These are phyloP conservation scores for Lophiostoma macrostomum DNA, from an alignment of 495 filamentous ascomycete genomes.

Conservation along the genomic window DNA sequence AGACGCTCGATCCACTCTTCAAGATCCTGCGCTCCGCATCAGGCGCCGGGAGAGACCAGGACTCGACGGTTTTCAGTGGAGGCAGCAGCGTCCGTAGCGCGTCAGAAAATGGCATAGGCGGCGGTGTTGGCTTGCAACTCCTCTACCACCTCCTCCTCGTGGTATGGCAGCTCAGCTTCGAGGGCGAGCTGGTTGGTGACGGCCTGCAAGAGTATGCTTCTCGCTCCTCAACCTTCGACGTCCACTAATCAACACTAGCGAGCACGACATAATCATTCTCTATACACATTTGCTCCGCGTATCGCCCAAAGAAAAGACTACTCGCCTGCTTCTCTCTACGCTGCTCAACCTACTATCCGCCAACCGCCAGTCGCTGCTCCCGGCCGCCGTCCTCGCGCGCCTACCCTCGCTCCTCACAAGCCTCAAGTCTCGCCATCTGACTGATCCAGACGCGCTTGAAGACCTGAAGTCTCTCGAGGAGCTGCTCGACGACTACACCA, in stretches of 20 bases:
- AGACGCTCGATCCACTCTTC: slow-evolving; percentile 78
- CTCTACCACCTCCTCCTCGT: slow-evolving; percentile 92
- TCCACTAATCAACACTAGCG: slow-evolving; percentile 51
- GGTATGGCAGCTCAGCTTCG: slow-evolving; percentile 94
- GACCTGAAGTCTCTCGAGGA: slow-evolving; percentile 73
- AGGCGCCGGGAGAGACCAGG: slow-evolving; percentile 61
- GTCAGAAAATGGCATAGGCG: slow-evolving; percentile 67
- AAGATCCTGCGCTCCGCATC: slow-evolving; percentile 79
- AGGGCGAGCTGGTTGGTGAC: slow-evolving; percentile 76
- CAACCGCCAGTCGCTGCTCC: slow-evolving; percentile 76
- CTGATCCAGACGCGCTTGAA: slow-evolving; percentile 83
- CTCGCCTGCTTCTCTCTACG: slow-evolving; percentile 83
- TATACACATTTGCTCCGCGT: slow-evolving; percentile 86
- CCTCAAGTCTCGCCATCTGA: slow-evolving; percentile 75
- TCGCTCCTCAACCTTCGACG: background rate
- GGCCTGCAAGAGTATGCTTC: slow-evolving; percentile 72
- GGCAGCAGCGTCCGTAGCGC: slow-evolving; percentile 50
- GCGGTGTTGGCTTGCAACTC: slow-evolving; percentile 86
- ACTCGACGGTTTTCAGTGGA: slow-evolving; percentile 66
- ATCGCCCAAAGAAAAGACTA: slow-evolving; percentile 97
- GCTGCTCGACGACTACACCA: slow-evolving; percentile 88
- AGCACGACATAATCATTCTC: slow-evolving; percentile 86
- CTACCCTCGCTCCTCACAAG: slow-evolving; percentile 79
- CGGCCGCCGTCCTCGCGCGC: slow-evolving; percentile 74
- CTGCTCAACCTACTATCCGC: slow-evolving; percentile 77